Conservation (phyloP, 257 asterid genomes). For the Prunella vulgaris region DNA sequence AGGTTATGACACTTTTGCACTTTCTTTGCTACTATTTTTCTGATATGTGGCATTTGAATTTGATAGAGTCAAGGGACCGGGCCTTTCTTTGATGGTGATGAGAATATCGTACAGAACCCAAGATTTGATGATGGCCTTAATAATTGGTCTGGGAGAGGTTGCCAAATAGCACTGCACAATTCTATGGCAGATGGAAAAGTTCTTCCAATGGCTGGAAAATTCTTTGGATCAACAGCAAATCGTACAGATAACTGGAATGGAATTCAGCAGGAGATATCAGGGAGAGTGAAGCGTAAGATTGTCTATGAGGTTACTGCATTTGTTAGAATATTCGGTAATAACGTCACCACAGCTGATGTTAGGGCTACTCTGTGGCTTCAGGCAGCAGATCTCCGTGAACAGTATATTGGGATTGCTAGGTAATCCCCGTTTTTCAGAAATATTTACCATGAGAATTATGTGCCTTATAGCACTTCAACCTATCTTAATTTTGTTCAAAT, state of each 20-base stretch:
- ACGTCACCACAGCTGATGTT: conserved; percentile 43
- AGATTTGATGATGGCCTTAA: conserved; percentile 61
- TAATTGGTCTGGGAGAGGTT: conserved; percentile 83
- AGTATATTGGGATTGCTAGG: conserved; percentile 69
- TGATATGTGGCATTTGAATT: conserved; percentile 16
- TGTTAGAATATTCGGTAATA: conserved; percentile 58
- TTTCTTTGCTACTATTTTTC: background rate
- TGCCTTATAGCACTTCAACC: background rate
- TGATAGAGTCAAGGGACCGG: conserved; percentile 30
- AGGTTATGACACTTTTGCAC: background rate
- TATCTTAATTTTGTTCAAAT: background rate
- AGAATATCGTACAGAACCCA: conserved; percentile 56
- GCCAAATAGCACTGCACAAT: conserved; percentile 59
- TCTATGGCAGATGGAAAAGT: conserved; percentile 64
- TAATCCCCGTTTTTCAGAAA: conserved; percentile 19
- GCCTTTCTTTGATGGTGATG: conserved; percentile 37
- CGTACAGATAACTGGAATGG: conserved; percentile 82
- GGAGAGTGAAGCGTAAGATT: conserved; percentile 57
- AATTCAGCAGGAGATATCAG: conserved; percentile 77
- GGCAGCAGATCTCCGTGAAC: conserved; percentile 56
- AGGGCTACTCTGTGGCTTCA: conserved; percentile 62
- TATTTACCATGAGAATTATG: background rate
- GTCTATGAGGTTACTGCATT: conserved; percentile 64
- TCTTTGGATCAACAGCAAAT: conserved; percentile 57
- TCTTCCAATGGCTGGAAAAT: conserved; percentile 56